Base-by-base conservation (phyloP, 2,329 filamentous ascomycete species). In the Zymoseptoria passerinii region DNA sequence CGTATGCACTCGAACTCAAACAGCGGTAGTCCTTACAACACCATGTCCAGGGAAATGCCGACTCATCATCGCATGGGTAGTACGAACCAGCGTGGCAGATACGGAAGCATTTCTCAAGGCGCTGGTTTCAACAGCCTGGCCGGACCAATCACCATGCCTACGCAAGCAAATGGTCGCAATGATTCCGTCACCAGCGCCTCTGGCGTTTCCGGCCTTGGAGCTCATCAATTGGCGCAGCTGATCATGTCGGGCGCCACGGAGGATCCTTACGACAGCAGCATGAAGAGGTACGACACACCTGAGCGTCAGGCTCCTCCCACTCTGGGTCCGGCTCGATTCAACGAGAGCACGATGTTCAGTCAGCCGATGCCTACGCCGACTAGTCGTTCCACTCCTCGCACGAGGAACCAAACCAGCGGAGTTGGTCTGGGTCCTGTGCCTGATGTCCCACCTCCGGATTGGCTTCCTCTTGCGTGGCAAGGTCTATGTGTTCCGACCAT, bases 291-390 rank as follows among this genome's bases (percentile, higher is more conserved):
- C 56, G 56, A 58, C 50, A 60, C 55, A 5, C 53, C 57, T 9
- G 53, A 23, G 9, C 58, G 55, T 53, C 49, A 56, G 16, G 29
- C 53, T 7, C 56, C 59, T 27, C 63, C 61, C 20, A 56, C 57
- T 2, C 54, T 65, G 10, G 70, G 29, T 57, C 70, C 35, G 66
- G 68, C 48, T 28, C 63, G 63, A 16, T 64, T 63, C 60, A 61
- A 62, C 52, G 61, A 65, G 53, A 63, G 57, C 58, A 60, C 57
- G 54, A 59, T 62, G 52, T 63, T 65, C 56, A 59, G 55, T 28
- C 27, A 28, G 28, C 48, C 54, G 50, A 13, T 35, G 27, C 3
- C 48, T 48, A 27, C 28, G 48, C 35, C 54, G 28, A 8, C 57
- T 50, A 29, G 6, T 58, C 27, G 53, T 53, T 35, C 58, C 28